Conservation (phyloP, 2,329 filamentous ascomycete genomes). For the Aspergillus sp. region DNA sequence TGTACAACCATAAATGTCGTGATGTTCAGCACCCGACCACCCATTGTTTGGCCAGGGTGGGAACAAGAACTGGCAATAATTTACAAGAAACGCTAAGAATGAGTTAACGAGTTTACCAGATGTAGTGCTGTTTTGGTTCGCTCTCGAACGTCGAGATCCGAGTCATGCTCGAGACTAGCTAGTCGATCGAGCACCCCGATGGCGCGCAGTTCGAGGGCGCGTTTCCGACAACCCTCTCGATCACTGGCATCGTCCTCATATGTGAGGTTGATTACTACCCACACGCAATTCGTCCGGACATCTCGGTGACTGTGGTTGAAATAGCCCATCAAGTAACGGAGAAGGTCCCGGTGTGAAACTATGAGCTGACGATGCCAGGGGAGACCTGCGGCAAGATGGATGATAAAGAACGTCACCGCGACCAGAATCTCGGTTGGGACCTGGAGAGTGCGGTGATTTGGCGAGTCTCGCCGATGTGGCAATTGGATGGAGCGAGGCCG, state of each 20-base stretch:
- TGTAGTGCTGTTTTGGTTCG: conserved; percentile 76
- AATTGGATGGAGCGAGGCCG: conserved; percentile 48
- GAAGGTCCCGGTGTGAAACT: conserved; percentile 72
- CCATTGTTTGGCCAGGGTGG: background rate
- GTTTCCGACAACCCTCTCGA: conserved; percentile 61
- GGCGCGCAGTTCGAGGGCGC: conserved; percentile 67
- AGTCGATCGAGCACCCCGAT: conserved; percentile 71
- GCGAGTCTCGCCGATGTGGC: conserved; percentile 32
- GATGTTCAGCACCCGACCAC: background rate
- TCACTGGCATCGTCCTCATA: conserved; percentile 77
- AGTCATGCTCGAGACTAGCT: conserved; percentile 64
- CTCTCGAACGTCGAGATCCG: conserved; percentile 79
- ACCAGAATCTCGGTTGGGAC: conserved; percentile 66
- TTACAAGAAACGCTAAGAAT: conserved; percentile 19
- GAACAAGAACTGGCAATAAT: background rate
- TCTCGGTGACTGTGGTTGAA: conserved; percentile 71
- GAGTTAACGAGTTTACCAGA: conserved; percentile 56
- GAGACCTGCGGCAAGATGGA: conserved; percentile 82
- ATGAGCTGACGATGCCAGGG: conserved; percentile 76
- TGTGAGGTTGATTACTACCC: conserved; percentile 81
- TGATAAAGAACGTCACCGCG: conserved; percentile 76
- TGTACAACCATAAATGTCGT: background rate
- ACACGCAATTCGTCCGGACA: conserved; percentile 76
- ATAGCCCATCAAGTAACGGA: conserved; percentile 71
- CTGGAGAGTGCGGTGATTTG: conserved; percentile 28